These are phyloP conservation scores for Citrus australasica DNA, from an alignment of 345 rosid genomes.

Conservation along the genomic window DNA sequence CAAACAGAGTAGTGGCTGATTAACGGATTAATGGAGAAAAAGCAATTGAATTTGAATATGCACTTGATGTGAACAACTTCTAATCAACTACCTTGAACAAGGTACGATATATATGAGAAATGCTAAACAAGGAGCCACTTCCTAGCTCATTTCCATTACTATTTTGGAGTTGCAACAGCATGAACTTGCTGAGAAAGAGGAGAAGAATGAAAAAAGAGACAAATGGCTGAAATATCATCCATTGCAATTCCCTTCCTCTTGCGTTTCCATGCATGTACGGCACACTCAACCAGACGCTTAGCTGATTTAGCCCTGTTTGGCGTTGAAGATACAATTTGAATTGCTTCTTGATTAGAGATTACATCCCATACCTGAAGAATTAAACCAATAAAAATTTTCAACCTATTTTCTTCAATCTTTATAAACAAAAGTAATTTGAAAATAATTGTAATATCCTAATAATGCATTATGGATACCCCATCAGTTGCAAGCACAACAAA, in stretches of 20 bases:
- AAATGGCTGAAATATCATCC: conserved; percentile 94
- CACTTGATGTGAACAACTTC: background rate
- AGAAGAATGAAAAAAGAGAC: conserved; percentile 73
- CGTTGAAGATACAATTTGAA: conserved; percentile 59
- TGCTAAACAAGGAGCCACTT: background rate
- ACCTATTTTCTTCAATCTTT: background rate
- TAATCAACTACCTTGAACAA: background rate
- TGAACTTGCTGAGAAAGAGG: conserved; percentile 18
- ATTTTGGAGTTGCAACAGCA: conserved; percentile 13
- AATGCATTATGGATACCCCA: conserved; percentile 50
- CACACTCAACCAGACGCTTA: conserved; percentile 57
- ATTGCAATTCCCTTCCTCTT: conserved; percentile 74
- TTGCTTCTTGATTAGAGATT: conserved; percentile 78
- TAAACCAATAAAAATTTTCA: background rate
- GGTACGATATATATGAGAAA: background rate
- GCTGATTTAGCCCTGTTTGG: conserved; percentile 64
- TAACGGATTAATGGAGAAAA: background rate
- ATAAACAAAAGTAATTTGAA: background rate
- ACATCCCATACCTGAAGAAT: conserved; percentile 84
- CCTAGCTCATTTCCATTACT: conserved; percentile 15
- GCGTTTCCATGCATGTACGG: conserved; percentile 63
- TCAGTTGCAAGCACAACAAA: conserved; percentile 85
- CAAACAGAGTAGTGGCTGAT: background rate
- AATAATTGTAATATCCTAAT: background rate
- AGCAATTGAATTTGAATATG: background rate